phyloP scores from a whole-genome alignment of 2,329 filamentous ascomycete genomes.

The Paradendryphiella salina region DNA sequence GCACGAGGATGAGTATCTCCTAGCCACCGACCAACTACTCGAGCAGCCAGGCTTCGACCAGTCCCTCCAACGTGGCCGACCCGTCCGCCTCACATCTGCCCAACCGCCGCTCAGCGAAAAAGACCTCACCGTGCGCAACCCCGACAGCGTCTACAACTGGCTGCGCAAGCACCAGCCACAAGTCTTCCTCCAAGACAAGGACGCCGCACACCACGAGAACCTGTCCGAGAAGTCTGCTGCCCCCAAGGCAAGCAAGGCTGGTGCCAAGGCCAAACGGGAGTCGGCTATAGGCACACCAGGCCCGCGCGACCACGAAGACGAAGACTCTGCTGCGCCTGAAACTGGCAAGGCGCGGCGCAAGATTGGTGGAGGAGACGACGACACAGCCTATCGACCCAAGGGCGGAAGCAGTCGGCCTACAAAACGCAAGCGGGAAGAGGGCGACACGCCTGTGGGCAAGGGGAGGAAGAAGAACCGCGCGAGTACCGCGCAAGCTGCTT shows the following conservation, averaged over 20 bases:
- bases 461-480: constrained; percentile 42
- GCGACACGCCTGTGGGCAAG: constrained; percentile 32
- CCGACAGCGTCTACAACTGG: constrained; percentile 95
- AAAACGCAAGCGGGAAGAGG: constrained; percentile 52
- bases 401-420: constrained; percentile 50
- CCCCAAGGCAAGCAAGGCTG: constrained; percentile 31
- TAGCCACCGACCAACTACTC: constrained; percentile 62
- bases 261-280: constrained; percentile 36
- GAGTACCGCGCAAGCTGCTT: constrained; percentile 25
- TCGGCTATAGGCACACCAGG: constrained; percentile 43
- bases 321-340: constrained; percentile 46
- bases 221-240: constrained; percentile 40
- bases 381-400: constrained; percentile 54
- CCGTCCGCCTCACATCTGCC: constrained; percentile 47
- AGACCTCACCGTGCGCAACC: constrained; percentile 69
- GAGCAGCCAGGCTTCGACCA: constrained; percentile 59
- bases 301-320: constrained; percentile 48
- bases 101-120: constrained; percentile 51
- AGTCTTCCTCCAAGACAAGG: constrained; percentile 78
- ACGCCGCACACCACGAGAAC: constrained; percentile 46
- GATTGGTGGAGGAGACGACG: constrained; percentile 46
- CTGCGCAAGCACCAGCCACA: constrained; percentile 81
- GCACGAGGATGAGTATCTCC: constrained; percentile 74
- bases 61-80: constrained; percentile 47
- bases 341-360: constrained; percentile 30